These are phyloP conservation scores for Conoideocrella luteorostrata DNA, from an alignment of 2,329 filamentous ascomycete species.

Conservation along the genomic window DNA sequence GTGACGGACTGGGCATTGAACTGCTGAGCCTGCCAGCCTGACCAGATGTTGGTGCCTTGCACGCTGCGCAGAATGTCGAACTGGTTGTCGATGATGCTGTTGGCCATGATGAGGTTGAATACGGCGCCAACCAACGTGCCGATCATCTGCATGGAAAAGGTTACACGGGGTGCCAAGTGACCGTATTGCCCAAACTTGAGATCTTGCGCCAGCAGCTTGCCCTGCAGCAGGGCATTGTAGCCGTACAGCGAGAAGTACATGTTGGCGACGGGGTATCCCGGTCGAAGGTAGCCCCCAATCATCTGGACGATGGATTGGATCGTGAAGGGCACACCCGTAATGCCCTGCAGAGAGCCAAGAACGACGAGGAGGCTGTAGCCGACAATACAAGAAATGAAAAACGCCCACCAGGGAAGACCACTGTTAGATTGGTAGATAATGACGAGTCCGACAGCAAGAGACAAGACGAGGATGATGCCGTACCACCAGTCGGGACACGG, in stretches of 20 bases:
- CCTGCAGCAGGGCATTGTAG: conserved; percentile 26
- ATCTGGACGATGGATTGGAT: conserved; percentile 36
- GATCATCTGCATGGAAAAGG: conserved; percentile 28
- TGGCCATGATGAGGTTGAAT: conserved; percentile 40
- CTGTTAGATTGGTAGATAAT: conserved; percentile 26
- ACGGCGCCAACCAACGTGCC: conserved; percentile 35
- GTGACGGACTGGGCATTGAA: conserved; percentile 33
- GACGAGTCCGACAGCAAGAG: conserved; percentile 27
- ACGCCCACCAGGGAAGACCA: conserved; percentile 31
- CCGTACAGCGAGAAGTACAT: conserved; percentile 37
- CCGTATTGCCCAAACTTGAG: conserved; percentile 28
- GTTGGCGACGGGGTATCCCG: conserved; percentile 32
- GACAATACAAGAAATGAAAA: conserved; percentile 30
- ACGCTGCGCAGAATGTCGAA: conserved; percentile 26
- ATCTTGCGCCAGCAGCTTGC: conserved; percentile 20
- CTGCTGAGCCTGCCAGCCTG: conserved; percentile 36
- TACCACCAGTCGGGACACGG: conserved; percentile 39
- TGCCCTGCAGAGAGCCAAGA: conserved; percentile 30
- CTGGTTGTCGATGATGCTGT: conserved; percentile 37
- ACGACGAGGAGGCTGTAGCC: conserved; percentile 30
- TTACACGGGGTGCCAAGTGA: conserved; percentile 12
- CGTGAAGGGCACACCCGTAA: conserved; percentile 25
- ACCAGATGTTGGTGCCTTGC: conserved; percentile 38
- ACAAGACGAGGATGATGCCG: conserved; percentile 18
- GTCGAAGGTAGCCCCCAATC: conserved; percentile 41